These are phyloP conservation scores for Fusarium equiseti DNA, from an alignment of 2,329 filamentous ascomycete species.

Conservation along the genomic window DNA sequence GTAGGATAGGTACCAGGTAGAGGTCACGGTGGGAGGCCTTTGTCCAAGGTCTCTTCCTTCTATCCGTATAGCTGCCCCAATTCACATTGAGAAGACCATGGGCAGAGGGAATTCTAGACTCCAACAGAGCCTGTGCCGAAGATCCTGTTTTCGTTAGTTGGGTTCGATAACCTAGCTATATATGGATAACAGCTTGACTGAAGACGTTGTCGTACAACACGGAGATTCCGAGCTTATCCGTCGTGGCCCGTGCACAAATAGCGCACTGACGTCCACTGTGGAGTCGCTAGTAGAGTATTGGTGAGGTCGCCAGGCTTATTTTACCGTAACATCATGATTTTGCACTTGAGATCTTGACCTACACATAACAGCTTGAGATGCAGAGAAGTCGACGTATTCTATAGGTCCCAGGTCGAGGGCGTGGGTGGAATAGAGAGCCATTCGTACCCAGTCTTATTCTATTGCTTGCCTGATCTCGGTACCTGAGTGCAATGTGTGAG, in stretches of 20 bases:
- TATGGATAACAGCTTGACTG: neutral
- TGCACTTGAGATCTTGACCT: neutral
- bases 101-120: neutral
- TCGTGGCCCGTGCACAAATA: accelerated
- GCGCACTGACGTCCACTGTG: neutral
- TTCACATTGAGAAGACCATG: too few species aligned
- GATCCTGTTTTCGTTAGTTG: neutral
- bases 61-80: too few species aligned
- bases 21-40: too few species aligned
- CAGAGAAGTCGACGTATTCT: neutral
- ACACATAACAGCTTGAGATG: neutral
- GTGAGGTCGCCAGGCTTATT: neutral
- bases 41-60: neutral
- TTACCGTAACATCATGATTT: neutral
- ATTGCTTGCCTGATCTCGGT: neutral
- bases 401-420: neutral
- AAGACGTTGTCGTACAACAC: neutral
- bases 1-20: neutral
- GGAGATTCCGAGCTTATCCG: neutral
- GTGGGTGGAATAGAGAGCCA: too few species aligned
- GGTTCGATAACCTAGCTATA: neutral
- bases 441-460: too few species aligned
- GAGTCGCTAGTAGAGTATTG: neutral
- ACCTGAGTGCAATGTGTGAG: neutral
- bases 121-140: too few species aligned